Percentiles rank a stretch among this genome's conserved stretches.
These are phyloP conservation scores for Trichophyton benhamiae DNA, from an alignment of 2,329 filamentous ascomycete genomes.

Conservation along the genomic window DNA sequence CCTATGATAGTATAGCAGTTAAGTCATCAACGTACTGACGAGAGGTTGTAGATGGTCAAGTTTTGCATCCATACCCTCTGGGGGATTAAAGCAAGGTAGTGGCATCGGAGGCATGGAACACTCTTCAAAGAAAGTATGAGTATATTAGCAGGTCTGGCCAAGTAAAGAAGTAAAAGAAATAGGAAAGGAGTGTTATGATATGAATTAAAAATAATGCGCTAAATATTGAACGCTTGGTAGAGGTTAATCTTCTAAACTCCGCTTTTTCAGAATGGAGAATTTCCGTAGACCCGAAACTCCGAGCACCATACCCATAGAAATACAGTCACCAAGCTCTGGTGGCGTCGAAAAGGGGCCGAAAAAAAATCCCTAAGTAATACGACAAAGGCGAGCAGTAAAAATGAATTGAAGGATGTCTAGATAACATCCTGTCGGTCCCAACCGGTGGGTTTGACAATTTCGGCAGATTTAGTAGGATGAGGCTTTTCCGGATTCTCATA, in stretches of 20 bases:
- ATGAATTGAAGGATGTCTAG: constrained; percentile 17
- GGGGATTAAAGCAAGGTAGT: constrained; percentile 19
- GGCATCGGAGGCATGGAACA: neutral
- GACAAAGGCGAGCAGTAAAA: neutral
- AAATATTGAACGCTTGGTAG: neutral
- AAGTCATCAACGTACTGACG: neutral
- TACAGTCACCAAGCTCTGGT: neutral
- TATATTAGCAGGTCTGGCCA: constrained; percentile 14
- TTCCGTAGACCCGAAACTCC: neutral
- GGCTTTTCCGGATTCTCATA: constrained; percentile 58
- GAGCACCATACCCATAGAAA: neutral
- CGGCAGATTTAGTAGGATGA: constrained; percentile 58
- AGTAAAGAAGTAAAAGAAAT: neutral
- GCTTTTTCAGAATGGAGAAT: neutral
- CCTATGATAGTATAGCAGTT: neutral
- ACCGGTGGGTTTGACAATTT: constrained; percentile 54
- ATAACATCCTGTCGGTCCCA: constrained; percentile 78
- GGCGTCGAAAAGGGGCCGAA: neutral
- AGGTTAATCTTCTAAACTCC: too few species aligned
- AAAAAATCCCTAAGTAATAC: neutral
- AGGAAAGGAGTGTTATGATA: neutral
- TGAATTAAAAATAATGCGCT: neutral
- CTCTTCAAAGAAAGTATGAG: neutral
- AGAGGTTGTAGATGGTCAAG: constrained; percentile 21
- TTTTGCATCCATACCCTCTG: constrained; percentile 25